Evolutionary conservation across 2,329 filamentous ascomycete species (phyloP), one percentile per base, ranked within the genome.

Genomic region (Penicillium polonicum): DNA sequence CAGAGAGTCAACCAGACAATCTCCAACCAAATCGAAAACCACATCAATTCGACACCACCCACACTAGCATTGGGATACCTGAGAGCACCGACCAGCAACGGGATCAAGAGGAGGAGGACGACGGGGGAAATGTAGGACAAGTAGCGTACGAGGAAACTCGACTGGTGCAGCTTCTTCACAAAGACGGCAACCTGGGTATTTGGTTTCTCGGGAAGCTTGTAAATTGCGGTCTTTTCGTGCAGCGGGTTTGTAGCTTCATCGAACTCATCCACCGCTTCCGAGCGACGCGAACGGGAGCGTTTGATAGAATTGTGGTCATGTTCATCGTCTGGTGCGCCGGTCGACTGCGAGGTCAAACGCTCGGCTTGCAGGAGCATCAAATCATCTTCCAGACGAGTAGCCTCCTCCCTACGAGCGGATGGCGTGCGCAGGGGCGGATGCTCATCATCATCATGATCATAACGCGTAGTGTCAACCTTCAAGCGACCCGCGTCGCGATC

Each of bases 11-110:
- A 81, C 93, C 93, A 97, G 27, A 97, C 83, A 42, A 96, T 91
- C 74, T 96, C 90, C 19, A 97, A 82, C 93, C 93, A 97, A 61
- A 97, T 91, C 31, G 90, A 90, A 70, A 97, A 97, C 93, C 93
- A 97, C 59, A 91, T 79, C 44, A 97, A 78, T 61, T 85, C 70
- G 0, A 96, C 91, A 21, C 88, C 91, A 0, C 91, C 91, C 3
- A 88, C 83, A 13, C 83, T 85, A 2, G 88, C 79, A 48, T 82
- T 63, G n/a, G 79, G 77, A 60, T 82, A 88, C 1, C 83, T 61
- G 19, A 89, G 74, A 1, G 81, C 82, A 6, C 88, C 88, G 23
- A 91, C 73, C 6, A 91, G 76, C 41, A 90, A 73, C 0, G 89
- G 89, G 46, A 90, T 84, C 39, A 91, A 77, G 5, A 92, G 77